phyloP scores from a whole-genome alignment of 176 grass and related monocot species.

The sorghum (Sorghum bicolor) region Sorghum_bicolor_NCBIv3 NC_012870.2:58558501-58559000 shows the following conservation, averaged over 20 bases:
- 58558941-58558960: constrained; percentile 28
- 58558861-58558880: constrained; percentile 37
- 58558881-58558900: constrained; percentile 24
- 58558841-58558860: constrained; percentile 51
- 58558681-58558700: constrained; percentile 35
- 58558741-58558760: constrained; percentile 43
- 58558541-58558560: background rate
- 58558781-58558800: background rate
- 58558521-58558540: background rate
- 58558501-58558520: background rate
- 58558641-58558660: constrained; percentile 29
- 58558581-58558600: constrained; percentile 34
- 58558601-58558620: constrained; percentile 38
- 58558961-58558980: constrained; percentile 24
- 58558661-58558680: constrained; percentile 40
- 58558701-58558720: constrained; percentile 39
- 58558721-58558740: constrained; percentile 33
- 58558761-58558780: background rate
- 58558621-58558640: constrained; percentile 52
- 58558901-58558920: constrained; percentile 24
- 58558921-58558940: constrained; percentile 7
- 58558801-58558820: background rate
- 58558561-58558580: background rate
- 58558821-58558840: background rate
- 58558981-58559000: too few species aligned